Base-by-base conservation (phyloP, 208 protist genomes). In the Wallacemonas sp. region DNA sequence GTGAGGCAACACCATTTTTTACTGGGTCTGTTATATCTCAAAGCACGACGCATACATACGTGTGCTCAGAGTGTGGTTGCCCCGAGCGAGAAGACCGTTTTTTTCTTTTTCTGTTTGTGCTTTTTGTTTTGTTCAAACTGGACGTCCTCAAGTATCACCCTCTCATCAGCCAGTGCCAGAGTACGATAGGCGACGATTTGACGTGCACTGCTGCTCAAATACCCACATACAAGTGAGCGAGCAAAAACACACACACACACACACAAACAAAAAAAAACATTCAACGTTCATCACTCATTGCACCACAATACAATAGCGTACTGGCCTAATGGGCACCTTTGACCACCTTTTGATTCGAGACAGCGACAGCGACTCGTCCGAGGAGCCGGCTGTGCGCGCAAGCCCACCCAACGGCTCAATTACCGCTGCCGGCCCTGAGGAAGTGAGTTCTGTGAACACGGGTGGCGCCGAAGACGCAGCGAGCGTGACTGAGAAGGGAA, bases 271-370 rank as follows among this genome's bases (percentile, higher is more conserved):
- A 62, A 47, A 42, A 47, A 62, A 47, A 12, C 30, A 27, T 46
- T 47, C 17, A 19, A 27, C 4, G 30, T 11, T 62, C 44, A 31
- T 5, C 36, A n/a, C 44, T 6, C n/a, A 19, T n/a, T 49, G 14
- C 24, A 58, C 15, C 41, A n/a, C n/a, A n/a, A n/a, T n/a, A n/a
- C n/a, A n/a, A n/a, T n/a, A n/a, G n/a, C n/a, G n/a, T n/a, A n/a
- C n/a, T n/a, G n/a, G n/a, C n/a, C n/a, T n/a, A n/a, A 84, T 84
- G 78, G 56, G 55, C 28, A 66, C 68, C 31, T 91, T 91, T 70
- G 75, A 70, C 24, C 70, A 81, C 49, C 69, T 91, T n/a, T 46
- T 61, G 12, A 58, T 91, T 36, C 38, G 45, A 11, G 84, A 91
- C 63, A 91, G 84, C 45, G 80, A 86, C 68, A 84, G 78, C 19